Evolutionary conservation across 495 filamentous ascomycete species (phyloP).

Genomic region (Lophiostoma macrostomum): DNA sequence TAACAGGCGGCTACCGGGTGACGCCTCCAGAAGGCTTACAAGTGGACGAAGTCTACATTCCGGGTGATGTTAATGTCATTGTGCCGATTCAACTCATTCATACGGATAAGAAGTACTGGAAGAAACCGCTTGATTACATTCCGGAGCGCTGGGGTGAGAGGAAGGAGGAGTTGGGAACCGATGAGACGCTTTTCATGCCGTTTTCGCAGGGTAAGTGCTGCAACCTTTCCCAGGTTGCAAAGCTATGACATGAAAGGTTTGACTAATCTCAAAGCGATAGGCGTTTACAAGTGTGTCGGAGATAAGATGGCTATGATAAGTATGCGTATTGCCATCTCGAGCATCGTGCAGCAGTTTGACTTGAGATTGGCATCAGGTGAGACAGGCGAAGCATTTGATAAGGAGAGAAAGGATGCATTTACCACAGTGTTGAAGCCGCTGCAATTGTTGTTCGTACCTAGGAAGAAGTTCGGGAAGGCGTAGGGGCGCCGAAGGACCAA

Average conservation of each 20-base stretch:
- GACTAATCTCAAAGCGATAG: constrained; percentile 14
- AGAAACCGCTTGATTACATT: constrained; percentile 44
- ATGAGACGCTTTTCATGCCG: constrained; percentile 51
- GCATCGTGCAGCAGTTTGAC: constrained; percentile 46
- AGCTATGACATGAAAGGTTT: not conserved
- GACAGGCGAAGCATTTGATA: constrained; percentile 34
- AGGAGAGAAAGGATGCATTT: constrained; percentile 12
- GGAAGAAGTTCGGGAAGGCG: too few relatives aligned
- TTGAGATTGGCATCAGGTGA: constrained; percentile 46
- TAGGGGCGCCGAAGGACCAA: too few relatives aligned
- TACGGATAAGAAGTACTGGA: constrained; percentile 29
- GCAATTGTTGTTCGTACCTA: constrained; percentile 16
- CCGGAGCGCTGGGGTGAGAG: constrained; percentile 55
- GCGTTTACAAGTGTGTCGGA: constrained; percentile 50
- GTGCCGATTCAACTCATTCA: constrained; percentile 41
- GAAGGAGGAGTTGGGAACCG: constrained; percentile 44
- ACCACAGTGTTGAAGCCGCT: constrained; percentile 12
- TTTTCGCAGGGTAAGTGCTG: constrained; percentile 44
- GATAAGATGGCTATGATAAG: constrained; percentile 53
- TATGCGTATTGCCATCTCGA: constrained; percentile 46
- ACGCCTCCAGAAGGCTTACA: constrained; percentile 49
- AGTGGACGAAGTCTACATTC: constrained; percentile 48
- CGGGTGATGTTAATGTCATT: constrained; percentile 43
- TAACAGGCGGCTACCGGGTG: constrained; percentile 45
- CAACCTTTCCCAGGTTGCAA: not conserved